A percentile compares a stretch with the other conserved stretches of the same genome.
phyloP scores from a whole-genome alignment of 768 basidiomycete species.

The Termitomyces eurrhizus region DNA sequence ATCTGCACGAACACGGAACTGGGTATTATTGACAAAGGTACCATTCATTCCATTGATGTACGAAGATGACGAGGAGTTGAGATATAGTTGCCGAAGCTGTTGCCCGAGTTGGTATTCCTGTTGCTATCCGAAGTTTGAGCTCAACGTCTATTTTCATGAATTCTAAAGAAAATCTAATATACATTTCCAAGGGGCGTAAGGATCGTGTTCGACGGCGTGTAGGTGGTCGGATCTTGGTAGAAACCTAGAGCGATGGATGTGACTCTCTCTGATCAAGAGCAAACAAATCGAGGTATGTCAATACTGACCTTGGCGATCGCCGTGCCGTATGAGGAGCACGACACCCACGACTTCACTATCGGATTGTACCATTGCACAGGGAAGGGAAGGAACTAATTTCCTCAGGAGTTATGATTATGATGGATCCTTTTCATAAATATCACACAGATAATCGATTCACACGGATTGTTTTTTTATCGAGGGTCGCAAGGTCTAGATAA shows the following conservation, averaged over 20 bases:
- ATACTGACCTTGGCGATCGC: conserved; percentile 46
- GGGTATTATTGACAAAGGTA: conserved; percentile 31
- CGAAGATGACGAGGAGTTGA: conserved; percentile 48
- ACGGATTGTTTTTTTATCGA: neutral
- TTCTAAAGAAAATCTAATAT: conserved; percentile 12
- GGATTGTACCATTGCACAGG: conserved; percentile 15
- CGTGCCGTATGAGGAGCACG: conserved; percentile 55
- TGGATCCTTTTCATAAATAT: neutral
- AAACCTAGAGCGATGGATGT: conserved; percentile 37
- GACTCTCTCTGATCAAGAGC: neutral
- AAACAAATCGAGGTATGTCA: neutral
- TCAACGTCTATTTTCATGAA: neutral
- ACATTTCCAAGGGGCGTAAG: conserved; percentile 71
- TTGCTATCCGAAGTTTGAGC: conserved; percentile 28
- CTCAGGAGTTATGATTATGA: too few species aligned
- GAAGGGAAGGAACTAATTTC: neutral
- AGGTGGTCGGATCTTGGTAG: conserved; percentile 58
- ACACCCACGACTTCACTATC: conserved; percentile 45
- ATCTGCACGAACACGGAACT: conserved; percentile 54
- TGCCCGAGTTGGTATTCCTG: conserved; percentile 58
- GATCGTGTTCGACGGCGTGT: conserved; percentile 51
- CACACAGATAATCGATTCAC: neutral
- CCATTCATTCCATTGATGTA: conserved; percentile 43
- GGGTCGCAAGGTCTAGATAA: neutral
- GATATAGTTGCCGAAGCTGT: conserved; percentile 47